Base-by-base conservation (phyloP, 225 moss, liverwort and hornwort genomes). In the Physcomitrium patens region DNA sequence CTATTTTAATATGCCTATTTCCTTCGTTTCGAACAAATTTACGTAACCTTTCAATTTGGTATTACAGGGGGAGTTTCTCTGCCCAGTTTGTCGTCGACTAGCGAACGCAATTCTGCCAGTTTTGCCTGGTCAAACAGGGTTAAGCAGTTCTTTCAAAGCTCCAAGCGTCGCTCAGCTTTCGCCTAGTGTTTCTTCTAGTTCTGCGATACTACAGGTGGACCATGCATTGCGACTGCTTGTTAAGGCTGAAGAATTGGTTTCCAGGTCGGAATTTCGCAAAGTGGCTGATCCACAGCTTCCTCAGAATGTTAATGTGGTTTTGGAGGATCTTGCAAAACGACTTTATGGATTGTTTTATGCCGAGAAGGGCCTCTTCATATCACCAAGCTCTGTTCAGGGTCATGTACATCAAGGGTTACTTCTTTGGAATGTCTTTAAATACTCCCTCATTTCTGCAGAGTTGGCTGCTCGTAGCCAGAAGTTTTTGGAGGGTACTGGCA, bases 71-170 rank as follows among this genome's bases (percentile, higher is more conserved):
- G 95, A 96, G 84, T 96, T 93, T 81, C 84, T 96, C 14, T 96
- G 95, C 78, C 95, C 95, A 28, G 93, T 89, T 83, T 96, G 95
- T 80, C 91, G 95, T 67, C 91, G 95, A 67, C 90, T 96, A 70
- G 91, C 93, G 59, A 96, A 96, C 78, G 93, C 91, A 19, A 83
- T 93, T 65, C 82, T 96, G 31, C 95, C 95, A 60, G 91, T 85
- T 70, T 84, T 89, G 65, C 90, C 95, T 68, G 67, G 77, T 49
- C 81, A 73, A 56, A 80, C 80, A 70, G 81, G 87, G 27, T 78
- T 81, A 68, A 74, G 76, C 60, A 67, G 54, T 46, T 70, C 75
- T 59, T 79, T 77, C 15, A 85, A 82, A 69, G 58, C 43, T 67
- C 71, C 60, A 43, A 75, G 71, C 69, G 67, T 73, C 57, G 63